A percentile compares a stretch with the other conserved stretches of the same genome.
These are phyloP conservation scores for Saitozyma podzolica DNA, from an alignment of 768 basidiomycete species.

Conservation along the genomic window DNA sequence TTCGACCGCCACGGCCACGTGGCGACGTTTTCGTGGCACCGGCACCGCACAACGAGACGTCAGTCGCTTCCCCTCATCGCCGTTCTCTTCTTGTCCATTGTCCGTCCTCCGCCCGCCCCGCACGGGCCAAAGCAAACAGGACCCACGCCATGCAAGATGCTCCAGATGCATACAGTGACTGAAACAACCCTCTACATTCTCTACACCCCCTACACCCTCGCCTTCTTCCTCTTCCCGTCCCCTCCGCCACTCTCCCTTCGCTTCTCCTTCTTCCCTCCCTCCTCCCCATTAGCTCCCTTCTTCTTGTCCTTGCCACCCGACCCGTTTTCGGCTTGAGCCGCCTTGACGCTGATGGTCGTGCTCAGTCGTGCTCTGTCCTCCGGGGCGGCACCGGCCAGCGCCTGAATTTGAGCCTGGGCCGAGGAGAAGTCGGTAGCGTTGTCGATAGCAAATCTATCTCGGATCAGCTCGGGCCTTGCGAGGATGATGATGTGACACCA, in stretches of 20 bases:
- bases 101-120: too few species aligned
- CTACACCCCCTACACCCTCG: conserved; percentile 12
- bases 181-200: too few species aligned
- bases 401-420: conserved; percentile 71
- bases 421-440: conserved; percentile 71
- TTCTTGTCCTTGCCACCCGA: conserved; percentile 51
- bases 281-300: conserved; percentile 25
- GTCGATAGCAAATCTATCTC: conserved; percentile 61
- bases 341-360: conserved; percentile 76
- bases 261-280: conserved; percentile 20
- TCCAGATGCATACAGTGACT: too few species aligned
- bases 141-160: too few species aligned
- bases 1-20: too few species aligned
- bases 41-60: too few species aligned
- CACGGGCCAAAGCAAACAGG: too few species aligned
- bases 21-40: too few species aligned
- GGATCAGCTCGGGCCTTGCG: not conserved
- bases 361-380: conserved; percentile 57
- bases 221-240: conserved; percentile 27
- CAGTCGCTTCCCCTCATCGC: too few species aligned
- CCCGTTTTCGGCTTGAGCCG: conserved; percentile 61
- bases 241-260: conserved; percentile 25
- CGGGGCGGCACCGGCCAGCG: conserved; percentile 52
- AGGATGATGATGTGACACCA: conserved; percentile 18
- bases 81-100: too few species aligned